phyloP scores from a whole-genome alignment of 208 protist genomes.

The Acanthamoeba royreba region DNA sequence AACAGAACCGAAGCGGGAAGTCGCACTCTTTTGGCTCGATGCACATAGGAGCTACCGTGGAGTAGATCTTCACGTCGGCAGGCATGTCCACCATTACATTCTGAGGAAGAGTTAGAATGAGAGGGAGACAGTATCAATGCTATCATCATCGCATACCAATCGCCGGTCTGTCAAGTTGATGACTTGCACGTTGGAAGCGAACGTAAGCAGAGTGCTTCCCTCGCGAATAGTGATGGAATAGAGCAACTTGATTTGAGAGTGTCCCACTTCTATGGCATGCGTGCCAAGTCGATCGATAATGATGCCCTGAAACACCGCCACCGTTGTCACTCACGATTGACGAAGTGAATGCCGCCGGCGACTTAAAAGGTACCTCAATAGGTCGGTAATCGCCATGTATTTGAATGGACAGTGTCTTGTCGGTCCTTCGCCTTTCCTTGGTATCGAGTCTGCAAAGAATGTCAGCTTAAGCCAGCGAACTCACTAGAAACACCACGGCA shows the following conservation, averaged over 20 bases:
- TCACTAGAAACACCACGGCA: too few species aligned
- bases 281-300: neutral
- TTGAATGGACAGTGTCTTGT: constrained; percentile 8
- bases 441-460: neutral
- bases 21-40: neutral
- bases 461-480: too few species aligned
- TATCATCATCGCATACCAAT: neutral
- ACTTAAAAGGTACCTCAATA: neutral
- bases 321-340: too few species aligned
- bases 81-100: neutral
- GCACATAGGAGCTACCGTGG: neutral
- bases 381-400: constrained; percentile 33
- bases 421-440: neutral
- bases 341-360: neutral
- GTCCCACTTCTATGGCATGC: neutral
- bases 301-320: neutral
- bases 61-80: neutral
- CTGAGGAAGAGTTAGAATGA: neutral
- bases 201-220: neutral
- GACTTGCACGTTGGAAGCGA: neutral
- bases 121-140: neutral
- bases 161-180: constrained; percentile 14
- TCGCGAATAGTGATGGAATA: neutral
- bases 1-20: too few species aligned
- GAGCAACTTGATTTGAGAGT: constrained; percentile 30